phyloP scores from a whole-genome alignment of 1,284 basidiomycete species.

The Papiliotrema fonsecae region DNA sequence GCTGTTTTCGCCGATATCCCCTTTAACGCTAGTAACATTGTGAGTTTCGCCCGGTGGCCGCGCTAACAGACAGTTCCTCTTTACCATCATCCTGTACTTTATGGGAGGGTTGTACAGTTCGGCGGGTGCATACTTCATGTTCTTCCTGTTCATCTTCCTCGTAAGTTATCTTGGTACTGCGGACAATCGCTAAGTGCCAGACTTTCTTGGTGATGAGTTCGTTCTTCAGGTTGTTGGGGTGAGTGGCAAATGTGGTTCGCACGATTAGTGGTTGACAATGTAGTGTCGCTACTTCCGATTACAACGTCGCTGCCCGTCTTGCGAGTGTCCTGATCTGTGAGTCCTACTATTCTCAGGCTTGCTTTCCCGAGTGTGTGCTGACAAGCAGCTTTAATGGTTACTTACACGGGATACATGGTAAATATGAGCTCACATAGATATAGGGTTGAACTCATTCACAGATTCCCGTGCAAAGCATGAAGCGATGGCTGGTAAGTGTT shows the following conservation, averaged over 20 bases:
- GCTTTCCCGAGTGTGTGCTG: no score
- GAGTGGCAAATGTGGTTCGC: neutral
- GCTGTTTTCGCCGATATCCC: slow-evolving; percentile 51
- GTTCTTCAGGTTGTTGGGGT: slow-evolving; percentile 42
- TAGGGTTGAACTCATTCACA: neutral
- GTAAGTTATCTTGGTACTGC: neutral
- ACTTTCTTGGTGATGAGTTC: slow-evolving; percentile 51
- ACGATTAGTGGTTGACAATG: slow-evolving; percentile 13
- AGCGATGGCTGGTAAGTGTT: slow-evolving; percentile 84
- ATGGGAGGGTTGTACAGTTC: slow-evolving; percentile 47
- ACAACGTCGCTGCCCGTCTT: slow-evolving; percentile 53
- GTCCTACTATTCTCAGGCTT: slow-evolving; percentile 47
- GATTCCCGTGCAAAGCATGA: slow-evolving; percentile 63
- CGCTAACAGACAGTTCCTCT: slow-evolving; percentile 36
- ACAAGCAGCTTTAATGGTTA: slow-evolving; percentile 55
- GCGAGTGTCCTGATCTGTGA: slow-evolving; percentile 52
- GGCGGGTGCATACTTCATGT: slow-evolving; percentile 52
- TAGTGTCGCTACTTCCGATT: slow-evolving; percentile 48
- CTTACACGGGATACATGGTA: slow-evolving; percentile 44
- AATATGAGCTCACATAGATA: neutral
- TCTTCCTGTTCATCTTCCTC: slow-evolving; percentile 43
- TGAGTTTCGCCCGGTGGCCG: neutral
- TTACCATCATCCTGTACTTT: slow-evolving; percentile 51
- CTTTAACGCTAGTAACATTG: slow-evolving; percentile 50
- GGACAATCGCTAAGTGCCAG: neutral